phyloP scores from a whole-genome alignment of 2,329 filamentous ascomycete genomes.

The Pyrenochaeta sp. region DNA sequence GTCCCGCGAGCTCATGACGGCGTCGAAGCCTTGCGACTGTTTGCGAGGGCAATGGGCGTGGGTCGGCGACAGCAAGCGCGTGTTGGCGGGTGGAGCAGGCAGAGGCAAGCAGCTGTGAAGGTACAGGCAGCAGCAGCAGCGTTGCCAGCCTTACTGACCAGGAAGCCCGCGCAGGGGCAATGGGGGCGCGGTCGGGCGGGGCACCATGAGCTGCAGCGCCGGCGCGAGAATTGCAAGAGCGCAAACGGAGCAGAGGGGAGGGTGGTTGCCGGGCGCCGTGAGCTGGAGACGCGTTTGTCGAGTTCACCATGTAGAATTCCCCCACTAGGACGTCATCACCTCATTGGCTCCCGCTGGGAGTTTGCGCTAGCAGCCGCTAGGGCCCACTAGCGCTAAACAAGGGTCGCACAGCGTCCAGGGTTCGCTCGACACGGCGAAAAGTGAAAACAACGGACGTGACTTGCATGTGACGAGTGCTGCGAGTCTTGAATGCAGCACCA shows the following conservation, averaged over 20 bases:
- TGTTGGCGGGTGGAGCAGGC: slow-evolving; percentile 25
- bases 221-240: background rate
- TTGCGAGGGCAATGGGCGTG: slow-evolving; percentile 25
- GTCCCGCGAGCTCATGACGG: slow-evolving; percentile 44
- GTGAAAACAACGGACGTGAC: too few species aligned
- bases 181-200: slow-evolving; percentile 18
- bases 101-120: slow-evolving; percentile 30
- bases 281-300: slow-evolving; percentile 55
- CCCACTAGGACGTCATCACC: slow-evolving; percentile 13
- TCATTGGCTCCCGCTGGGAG: slow-evolving; percentile 12
- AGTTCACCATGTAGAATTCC: slow-evolving; percentile 9
- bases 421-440: too few species aligned
- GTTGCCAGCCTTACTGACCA: slow-evolving; percentile 31
- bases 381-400: background rate
- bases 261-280: slow-evolving; percentile 74
- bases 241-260: slow-evolving; percentile 25
- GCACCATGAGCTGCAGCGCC: slow-evolving; percentile 37
- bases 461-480: too few species aligned
- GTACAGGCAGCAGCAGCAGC: slow-evolving; percentile 28
- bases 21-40: slow-evolving; percentile 20
- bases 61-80: slow-evolving; percentile 20
- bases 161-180: slow-evolving; percentile 27
- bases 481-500: slow-evolving; percentile 8
- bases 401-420: background rate
- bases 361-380: slow-evolving; percentile 5